Base-by-base conservation (phyloP, 305 asterid genomes). In the Petunia hybrid region DNA sequence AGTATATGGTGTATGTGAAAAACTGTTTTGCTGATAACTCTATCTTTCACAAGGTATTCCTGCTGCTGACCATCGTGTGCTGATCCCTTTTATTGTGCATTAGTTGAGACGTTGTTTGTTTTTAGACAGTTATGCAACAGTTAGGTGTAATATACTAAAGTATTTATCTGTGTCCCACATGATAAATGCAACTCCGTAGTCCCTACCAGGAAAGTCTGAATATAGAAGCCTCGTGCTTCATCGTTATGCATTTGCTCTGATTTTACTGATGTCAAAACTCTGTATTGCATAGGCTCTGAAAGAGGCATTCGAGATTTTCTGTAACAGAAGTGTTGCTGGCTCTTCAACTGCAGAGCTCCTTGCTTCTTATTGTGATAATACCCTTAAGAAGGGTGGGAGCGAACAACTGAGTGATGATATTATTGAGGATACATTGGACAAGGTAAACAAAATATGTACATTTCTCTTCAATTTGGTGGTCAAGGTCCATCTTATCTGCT, bases 271-370 rank as follows among this genome's bases (percentile, higher is more conserved):
- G 81, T 48, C 10, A 80, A 74, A 78, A 51, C 4, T 38, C 53
- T 63, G 35, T 67, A 51, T 53, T 66, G 4, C 82, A 5, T 79
- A 91, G 93, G 88, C 91, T 12, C 75, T 90, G 36, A 88, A 86
- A 69, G 91, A 90, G 63, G 91, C 92, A 4, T 92, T 92, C 68
- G 92, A 88, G 82, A 75, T 78, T 42, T 88, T 90, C 61, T 88
- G 91, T 86, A 91, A 88, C 86, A 85, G 87, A 79, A 13, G 22
- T 46, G 86, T 90, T 80, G 84, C 88, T 7, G 90, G 89, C 39
- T 69, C 80, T 78, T 82, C 94, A 16, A 81, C 74, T 74, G 89
- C 92, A 0, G 96, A 91, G 85, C 85, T 85, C 3, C 78, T 90
- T 78, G 91, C 92, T 22, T 77, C 84, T 38, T 89, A 84, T 73